Evolutionary conservation across 768 basidiomycete genomes (phyloP), one percentile per base, ranked within the genome.

Genomic region (Mycena filopes): DNA sequence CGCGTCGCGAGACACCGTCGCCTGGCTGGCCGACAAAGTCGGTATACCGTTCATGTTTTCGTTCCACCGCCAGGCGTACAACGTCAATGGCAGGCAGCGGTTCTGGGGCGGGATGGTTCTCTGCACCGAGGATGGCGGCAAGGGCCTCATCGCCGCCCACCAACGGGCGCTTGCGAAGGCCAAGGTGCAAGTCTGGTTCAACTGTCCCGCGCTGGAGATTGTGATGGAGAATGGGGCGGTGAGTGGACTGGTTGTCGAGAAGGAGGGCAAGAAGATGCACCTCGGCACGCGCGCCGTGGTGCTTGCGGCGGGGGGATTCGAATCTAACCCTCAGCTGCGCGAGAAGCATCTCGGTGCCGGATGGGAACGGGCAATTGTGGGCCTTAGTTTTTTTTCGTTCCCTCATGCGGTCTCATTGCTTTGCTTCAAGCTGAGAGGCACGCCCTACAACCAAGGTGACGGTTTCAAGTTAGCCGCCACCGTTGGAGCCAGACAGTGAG

Each of bases 51-150:
- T 89, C 75, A 75, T 75, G 25, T 75, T 91, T 23, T 82, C 89
- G 8, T 89, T 89, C 72, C 81, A 90, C 71, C 79, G 89, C 12
- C 89, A 91, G 71, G 89, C 90, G 12, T 91, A 90, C 74, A 82
- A 87, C 57, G 84, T 90, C 29, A 76, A 83, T 23, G 89, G 88
- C 42, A 79, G 84, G 60, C 84, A 87, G 67, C 87, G 82, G 65
- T 91, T 91, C 70, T 91, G 89, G 89, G 89, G 90, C 23, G 90
- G 89, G 8, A 76, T 91, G 76, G 87, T 83, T 11, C 79, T 90
- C 26, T 82, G 84, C 67, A 85, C 86, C n/a, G 80, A 84, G 57
- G 85, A 86, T 41, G 89, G 89, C 2, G 90, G 90, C 13, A 91
- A 90, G 72, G 89, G 90, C 2, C 75, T 91, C 13, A 88, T 91